Evolutionary conservation across 495 filamentous ascomycete species (phyloP).

Genomic region (Podospora fimiseda): DNA sequence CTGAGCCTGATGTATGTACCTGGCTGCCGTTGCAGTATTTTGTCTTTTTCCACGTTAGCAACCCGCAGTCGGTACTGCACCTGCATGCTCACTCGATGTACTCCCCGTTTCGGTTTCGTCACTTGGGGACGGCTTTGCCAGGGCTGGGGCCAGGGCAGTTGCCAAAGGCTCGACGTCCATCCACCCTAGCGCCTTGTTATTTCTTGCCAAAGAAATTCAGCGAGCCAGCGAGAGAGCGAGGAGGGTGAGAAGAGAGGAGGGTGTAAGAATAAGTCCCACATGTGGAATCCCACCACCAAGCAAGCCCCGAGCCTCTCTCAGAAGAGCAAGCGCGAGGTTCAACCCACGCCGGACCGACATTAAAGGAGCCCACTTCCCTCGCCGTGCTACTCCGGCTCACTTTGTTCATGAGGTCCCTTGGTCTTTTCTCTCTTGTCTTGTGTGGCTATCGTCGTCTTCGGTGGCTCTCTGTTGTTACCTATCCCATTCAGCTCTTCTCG

Average conservation of each 20-base stretch:
- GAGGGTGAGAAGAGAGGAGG: neutral
- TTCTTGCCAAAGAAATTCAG: constrained; percentile 16
- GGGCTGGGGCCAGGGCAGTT: constrained; percentile 9
- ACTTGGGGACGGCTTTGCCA: constrained; percentile 4
- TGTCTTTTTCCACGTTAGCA: neutral
- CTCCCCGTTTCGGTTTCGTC: constrained; percentile 25
- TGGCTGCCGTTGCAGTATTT: neutral
- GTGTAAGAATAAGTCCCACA: neutral
- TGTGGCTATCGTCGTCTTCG: neutral
- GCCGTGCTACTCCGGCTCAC: constrained; percentile 20
- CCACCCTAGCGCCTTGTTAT: constrained; percentile 21
- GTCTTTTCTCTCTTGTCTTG: neutral
- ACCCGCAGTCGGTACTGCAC: constrained; percentile 12
- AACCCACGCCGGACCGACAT: constrained; percentile 24
- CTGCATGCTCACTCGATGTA: constrained; percentile 18
- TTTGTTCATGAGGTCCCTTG: constrained; percentile 16
- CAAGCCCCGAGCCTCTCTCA: too few relatives aligned
- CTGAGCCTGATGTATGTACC: neutral
- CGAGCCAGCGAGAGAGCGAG: constrained; percentile 3
- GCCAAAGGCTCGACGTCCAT: constrained; percentile 3
- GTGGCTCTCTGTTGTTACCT: too few relatives aligned
- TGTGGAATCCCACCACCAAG: constrained; percentile 16
- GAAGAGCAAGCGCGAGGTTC: neutral
- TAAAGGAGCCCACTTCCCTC: constrained; percentile 26
- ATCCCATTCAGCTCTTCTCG: neutral